Evolutionary conservation across 1,284 basidiomycete species (phyloP).

Genomic region (Schizopora paradoxa): DNA sequence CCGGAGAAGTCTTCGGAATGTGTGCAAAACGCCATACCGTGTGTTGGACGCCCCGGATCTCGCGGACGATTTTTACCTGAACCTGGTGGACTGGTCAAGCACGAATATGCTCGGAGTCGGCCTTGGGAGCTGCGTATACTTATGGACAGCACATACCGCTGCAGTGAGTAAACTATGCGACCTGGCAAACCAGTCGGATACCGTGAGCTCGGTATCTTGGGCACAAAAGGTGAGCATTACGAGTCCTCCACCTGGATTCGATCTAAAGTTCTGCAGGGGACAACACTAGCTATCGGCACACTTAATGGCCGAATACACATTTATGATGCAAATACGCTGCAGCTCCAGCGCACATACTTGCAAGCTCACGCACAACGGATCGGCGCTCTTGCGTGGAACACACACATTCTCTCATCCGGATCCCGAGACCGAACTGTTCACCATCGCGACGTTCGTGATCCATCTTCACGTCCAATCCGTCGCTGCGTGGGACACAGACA

Average conservation of each 20-base stretch:
- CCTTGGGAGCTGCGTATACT: constrained; percentile 87
- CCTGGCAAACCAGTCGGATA: constrained; percentile 55
- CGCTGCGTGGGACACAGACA: constrained; percentile 83
- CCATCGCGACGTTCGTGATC: constrained; percentile 86
- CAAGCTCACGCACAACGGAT: constrained; percentile 86
- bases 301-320: constrained; percentile 85
- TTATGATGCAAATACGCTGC: constrained; percentile 85
- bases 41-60: constrained; percentile 97
- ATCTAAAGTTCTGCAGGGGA: constrained; percentile 46
- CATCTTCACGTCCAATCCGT: constrained; percentile 66
- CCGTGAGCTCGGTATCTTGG: constrained; percentile 86
- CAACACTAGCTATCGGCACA: constrained; percentile 89
- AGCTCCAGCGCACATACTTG: constrained; percentile 80
- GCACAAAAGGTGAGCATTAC: constrained; percentile 66
- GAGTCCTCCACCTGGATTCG: neutral
- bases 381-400: constrained; percentile 93
- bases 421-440: constrained; percentile 89
- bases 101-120: constrained; percentile 95
- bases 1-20: constrained; percentile 71
- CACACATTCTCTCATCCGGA: constrained; percentile 84
- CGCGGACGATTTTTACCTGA: constrained; percentile 97
- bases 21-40: constrained; percentile 95
- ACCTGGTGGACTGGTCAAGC: constrained; percentile 95
- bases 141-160: constrained; percentile 95
- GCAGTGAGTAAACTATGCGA: constrained; percentile 92